Percentiles rank a stretch among this genome's conserved stretches.
Conservation (phyloP, 2,329 filamentous ascomycete genomes). For the Fusarium mexicanum region DNA sequence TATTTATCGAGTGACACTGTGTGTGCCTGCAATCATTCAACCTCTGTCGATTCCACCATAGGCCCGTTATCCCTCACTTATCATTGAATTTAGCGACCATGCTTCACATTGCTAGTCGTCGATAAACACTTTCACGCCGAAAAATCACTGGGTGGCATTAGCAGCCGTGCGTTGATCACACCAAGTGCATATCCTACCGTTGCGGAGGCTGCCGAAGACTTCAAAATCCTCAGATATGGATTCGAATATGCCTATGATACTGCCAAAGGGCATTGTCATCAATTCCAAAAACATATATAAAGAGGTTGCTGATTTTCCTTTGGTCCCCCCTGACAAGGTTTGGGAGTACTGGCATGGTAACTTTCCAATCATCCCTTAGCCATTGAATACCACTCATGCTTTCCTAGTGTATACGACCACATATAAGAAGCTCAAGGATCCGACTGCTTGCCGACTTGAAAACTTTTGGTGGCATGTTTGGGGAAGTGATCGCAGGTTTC, state of each 20-base stretch:
- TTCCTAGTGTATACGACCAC: conserved; percentile 68
- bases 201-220: conserved; percentile 6
- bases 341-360: conserved; percentile 67
- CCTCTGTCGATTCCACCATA: background rate
- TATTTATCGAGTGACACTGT: conserved; percentile 4
- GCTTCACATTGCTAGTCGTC: conserved; percentile 26
- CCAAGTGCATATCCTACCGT: background rate
- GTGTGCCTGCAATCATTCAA: conserved; percentile 13
- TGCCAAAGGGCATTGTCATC: conserved; percentile 67
- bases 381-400: conserved; percentile 15
- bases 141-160: conserved; percentile 15
- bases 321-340: conserved; percentile 63
- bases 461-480: conserved; percentile 75
- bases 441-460: conserved; percentile 70
- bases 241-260: conserved; percentile 53
- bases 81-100: conserved; percentile 33
- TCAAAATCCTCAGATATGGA: conserved; percentile 43
- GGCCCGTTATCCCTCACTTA: background rate
- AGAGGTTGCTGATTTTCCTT: conserved; percentile 62
- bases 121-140: conserved; percentile 28
- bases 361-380: conserved; percentile 4
- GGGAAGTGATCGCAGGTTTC: conserved; percentile 64
- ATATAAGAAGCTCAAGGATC: conserved; percentile 66
- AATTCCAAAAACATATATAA: conserved; percentile 63
- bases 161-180: conserved; percentile 9